These are phyloP conservation scores for Polytolypa hystricis DNA, from an alignment of 2,329 filamentous ascomycete genomes.

Conservation along the genomic window DNA sequence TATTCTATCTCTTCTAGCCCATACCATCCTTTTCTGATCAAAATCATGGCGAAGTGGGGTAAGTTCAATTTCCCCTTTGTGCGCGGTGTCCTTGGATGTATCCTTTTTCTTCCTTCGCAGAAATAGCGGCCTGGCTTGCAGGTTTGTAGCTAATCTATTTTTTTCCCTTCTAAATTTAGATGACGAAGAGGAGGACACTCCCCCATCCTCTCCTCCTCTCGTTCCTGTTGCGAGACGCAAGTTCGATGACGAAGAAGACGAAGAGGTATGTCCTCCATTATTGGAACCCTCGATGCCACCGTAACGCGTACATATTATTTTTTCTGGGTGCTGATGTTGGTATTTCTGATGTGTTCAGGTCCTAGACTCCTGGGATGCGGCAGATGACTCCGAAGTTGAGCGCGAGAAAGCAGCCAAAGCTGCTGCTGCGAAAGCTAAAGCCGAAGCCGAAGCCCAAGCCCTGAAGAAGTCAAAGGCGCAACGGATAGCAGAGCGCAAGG, in stretches of 20 bases:
- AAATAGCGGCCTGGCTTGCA: not conserved
- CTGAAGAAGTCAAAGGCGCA: slow-evolving; percentile 83
- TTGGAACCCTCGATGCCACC: not conserved
- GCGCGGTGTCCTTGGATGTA: not conserved
- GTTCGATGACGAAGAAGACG: slow-evolving; percentile 87
- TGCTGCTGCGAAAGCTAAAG: slow-evolving; percentile 75
- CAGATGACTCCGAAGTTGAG: slow-evolving; percentile 93
- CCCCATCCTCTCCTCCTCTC: slow-evolving; percentile 36
- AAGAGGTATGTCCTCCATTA: slow-evolving; percentile 50
- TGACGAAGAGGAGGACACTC: slow-evolving; percentile 45
- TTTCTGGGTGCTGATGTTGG: not conserved
- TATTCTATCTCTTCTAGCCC: too few relatives aligned
- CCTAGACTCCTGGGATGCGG: slow-evolving; percentile 92
- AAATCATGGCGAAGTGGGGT: slow-evolving; percentile 42
- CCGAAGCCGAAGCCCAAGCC: slow-evolving; percentile 74
- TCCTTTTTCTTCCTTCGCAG: not conserved
- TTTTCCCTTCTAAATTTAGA: slow-evolving; percentile 14
- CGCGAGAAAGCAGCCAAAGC: slow-evolving; percentile 88
- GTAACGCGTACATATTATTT: not conserved
- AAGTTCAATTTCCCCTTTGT: slow-evolving; percentile 19
- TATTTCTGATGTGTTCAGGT: slow-evolving; percentile 46
- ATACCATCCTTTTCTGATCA: too few relatives aligned
- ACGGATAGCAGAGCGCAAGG: slow-evolving; percentile 70
- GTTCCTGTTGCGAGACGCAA: slow-evolving; percentile 47
- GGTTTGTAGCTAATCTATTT: not conserved